Evolutionary conservation across 2,329 filamentous ascomycete species (phyloP), one percentile per base, ranked within the genome.

Genomic region (Nothophoma quercina): DNA sequence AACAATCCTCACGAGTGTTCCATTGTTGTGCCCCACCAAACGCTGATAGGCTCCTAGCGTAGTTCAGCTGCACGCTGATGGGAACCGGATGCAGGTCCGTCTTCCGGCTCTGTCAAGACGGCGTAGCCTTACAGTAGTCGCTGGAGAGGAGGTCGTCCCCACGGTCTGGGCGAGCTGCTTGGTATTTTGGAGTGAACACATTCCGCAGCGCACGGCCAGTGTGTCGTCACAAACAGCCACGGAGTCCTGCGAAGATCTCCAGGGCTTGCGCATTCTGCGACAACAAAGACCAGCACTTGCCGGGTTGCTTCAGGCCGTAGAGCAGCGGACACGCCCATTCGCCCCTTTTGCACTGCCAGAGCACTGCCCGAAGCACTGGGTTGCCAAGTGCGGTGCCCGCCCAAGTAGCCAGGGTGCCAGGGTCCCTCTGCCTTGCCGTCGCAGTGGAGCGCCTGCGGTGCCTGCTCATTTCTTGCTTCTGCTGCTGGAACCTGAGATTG

Each of bases 381-480:
- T 40, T 57, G 55, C 51, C 54, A 55, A 56, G 53, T 47, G 53
- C 32, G 38, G 40, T 48, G 41, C 43, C 29, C 23, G 34, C n/a
- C n/a, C n/a, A n/a, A n/a, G n/a, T n/a, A n/a, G n/a, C n/a, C n/a
- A n/a, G n/a, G n/a, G n/a, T n/a, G n/a, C 57, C 51, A 42, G 57
- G 56, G 50, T 54, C 50, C 53, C 52, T 43, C 43, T 28, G 40
- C 47, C 34, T 39, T 40, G 50, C 56, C 44, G 49, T 49, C 47
- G 51, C 51, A 56, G 54, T 54, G 43, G 39, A 43, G 41, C 32
- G 49, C 51, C 39, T 28, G 42, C 52, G 33, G 41, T 26, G 51
- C 46, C 39, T 48, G 45, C 54, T 54, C 55, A 55, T 55, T 59
- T 51, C 51, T 58, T 52, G 57, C 46, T 55, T 45, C 28, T 41